Evolutionary conservation across 2,329 filamentous ascomycete species (phyloP), one percentile per base, ranked within the genome.

Genomic region (Ascomycota sp.): DNA sequence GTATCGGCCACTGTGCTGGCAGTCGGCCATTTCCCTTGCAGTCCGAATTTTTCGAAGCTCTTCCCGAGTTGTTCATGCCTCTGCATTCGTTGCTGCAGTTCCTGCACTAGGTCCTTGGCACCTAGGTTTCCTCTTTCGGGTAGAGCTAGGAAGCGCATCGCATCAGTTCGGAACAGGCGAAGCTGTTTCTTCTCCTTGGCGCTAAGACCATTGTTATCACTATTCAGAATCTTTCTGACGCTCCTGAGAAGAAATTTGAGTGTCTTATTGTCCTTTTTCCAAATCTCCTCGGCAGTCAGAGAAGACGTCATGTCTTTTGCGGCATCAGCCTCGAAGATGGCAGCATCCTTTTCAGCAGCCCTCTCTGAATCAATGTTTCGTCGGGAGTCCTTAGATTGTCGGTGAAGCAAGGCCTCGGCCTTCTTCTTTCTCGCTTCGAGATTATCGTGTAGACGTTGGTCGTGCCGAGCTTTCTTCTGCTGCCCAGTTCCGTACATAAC

Each of bases 401-500:
- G n/a, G n/a, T n/a, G n/a, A n/a, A n/a, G n/a, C n/a, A n/a, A n/a
- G n/a, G n/a, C 34, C 4, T 45, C 43, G 5, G 43, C 42, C 19
- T 36, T 39, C 35, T 42, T 45, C 37, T 46, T 42, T 13, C 39
- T 37, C 10, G 34, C 36, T 8, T 44, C 40, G 7, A 47, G 40
- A 15, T 39, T 47, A 30, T 43, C 35, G n/a, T 38, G 36, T 9
- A 48, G 31, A 4, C 35, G 33, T 13, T 38, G 33, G 30, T 43
- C 33, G 3, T 30, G 37, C 40, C 46, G 33, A 13, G 38, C 19
- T 5, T 63, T 52, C 53, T 83, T 89, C 29, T 69, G 66, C 19
- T 67, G 64, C 34, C 89, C 89, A 1, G 85, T 93, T 22, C 81
- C 86, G 44, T 68, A 85, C 53, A 98, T 65, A 33, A 98, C 89